These are phyloP conservation scores for Blastocystis sp. DNA, from an alignment of 352 stramenopile genomes.

Conservation along the genomic window DNA sequence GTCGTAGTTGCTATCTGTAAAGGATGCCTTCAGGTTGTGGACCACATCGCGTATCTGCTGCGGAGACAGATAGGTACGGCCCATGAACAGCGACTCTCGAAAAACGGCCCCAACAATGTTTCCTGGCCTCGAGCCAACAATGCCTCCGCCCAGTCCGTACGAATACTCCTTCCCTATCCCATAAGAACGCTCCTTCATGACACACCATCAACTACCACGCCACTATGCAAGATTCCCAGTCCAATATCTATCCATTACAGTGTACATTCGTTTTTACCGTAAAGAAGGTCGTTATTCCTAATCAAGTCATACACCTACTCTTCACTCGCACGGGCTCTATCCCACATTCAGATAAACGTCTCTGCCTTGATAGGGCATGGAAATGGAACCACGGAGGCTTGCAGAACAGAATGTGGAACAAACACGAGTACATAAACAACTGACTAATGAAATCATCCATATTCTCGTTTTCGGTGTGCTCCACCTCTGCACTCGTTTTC, in stretches of 20 bases:
- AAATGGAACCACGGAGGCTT: neutral
- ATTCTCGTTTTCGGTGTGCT: slow-evolving; percentile 66
- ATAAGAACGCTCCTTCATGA: neutral
- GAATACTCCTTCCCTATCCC: slow-evolving; percentile 59
- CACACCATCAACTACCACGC: slow-evolving; percentile 60
- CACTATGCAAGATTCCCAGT: slow-evolving; percentile 40
- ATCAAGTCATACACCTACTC: slow-evolving; percentile 61
- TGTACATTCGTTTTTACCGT: neutral
- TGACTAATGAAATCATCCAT: slow-evolving; percentile 68
- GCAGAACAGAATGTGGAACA: neutral
- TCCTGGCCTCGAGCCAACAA: slow-evolving; percentile 5
- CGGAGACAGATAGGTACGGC: slow-evolving; percentile 29
- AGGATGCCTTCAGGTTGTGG: slow-evolving; percentile 19
- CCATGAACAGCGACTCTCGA: slow-evolving; percentile 51
- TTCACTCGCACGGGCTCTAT: neutral
- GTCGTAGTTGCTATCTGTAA: slow-evolving; percentile 45
- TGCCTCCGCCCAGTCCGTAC: slow-evolving; percentile 42
- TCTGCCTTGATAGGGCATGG: slow-evolving; percentile 22
- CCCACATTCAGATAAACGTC: slow-evolving; percentile 41
- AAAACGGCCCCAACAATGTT: slow-evolving; percentile 22
- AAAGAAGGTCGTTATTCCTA: slow-evolving; percentile 36
- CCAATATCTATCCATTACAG: slow-evolving; percentile 28
- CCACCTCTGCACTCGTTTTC: slow-evolving; percentile 64
- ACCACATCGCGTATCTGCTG: slow-evolving; percentile 30
- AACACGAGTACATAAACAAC: slow-evolving; percentile 51